Conservation (phyloP, 1,284 basidiomycete species). For the Coriolopsis trogii region DNA sequence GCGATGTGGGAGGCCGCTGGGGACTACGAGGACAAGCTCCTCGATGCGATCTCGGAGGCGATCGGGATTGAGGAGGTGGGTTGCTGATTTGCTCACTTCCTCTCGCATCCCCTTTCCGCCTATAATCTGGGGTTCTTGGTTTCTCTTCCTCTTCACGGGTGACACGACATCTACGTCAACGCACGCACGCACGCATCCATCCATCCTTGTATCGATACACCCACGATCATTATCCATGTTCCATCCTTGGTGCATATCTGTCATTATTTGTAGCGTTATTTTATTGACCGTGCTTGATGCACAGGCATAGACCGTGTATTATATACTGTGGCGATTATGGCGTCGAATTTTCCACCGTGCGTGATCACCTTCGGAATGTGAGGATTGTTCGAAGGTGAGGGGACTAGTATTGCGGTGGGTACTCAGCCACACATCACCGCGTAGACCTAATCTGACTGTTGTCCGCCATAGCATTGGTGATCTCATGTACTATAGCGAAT, state of each 20-base stretch:
- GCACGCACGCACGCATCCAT: no score
- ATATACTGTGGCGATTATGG: background rate
- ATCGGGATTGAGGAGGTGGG: conserved; percentile 29
- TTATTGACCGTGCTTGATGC: conserved; percentile 21
- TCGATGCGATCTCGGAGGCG: conserved; percentile 50
- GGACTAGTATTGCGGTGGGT: no score
- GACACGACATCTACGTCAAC: conserved; percentile 9
- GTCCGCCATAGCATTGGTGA: no score
- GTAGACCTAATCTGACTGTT: no score
- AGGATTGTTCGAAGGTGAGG: no score
- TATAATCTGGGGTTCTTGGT: conserved; percentile 2
- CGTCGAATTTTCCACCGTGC: no score
- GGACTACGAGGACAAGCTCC: conserved; percentile 57
- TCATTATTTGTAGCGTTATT: conserved; percentile 22
- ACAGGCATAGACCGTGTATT: conserved; percentile 15
- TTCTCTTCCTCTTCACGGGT: conserved; percentile 4
- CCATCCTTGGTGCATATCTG: background rate
- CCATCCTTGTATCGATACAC: conserved; percentile 21
- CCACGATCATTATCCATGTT: conserved; percentile 9
- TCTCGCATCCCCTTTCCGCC: background rate
- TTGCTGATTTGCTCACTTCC: conserved; percentile 10
- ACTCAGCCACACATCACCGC: no score
- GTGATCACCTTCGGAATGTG: no score
- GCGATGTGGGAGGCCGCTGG: conserved; percentile 67
- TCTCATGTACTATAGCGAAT: no score